Evolutionary conservation across 192 early-diverging fungal species (phyloP), one percentile per base, ranked within the genome.

Genomic region (Podila minutissima): DNA sequence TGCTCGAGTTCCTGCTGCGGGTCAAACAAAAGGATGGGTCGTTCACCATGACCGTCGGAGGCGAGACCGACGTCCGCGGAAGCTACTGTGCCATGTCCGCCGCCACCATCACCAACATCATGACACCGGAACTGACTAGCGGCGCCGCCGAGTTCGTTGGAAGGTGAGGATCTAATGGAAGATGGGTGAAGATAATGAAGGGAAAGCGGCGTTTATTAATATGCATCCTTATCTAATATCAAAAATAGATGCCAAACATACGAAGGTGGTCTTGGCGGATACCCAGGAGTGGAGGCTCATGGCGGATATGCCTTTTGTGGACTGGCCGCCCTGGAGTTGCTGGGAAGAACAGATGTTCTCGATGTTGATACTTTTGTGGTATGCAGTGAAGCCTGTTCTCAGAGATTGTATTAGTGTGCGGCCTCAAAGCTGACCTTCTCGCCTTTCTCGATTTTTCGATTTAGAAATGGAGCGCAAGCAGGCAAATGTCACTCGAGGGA

Each of bases 221-320:
- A 46, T 46, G 4, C 12, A 8, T 46, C 13, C 15, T 4, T 46
- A 13, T 17, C 13, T 15, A 46, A 46, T 15, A 46, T 8, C 41
- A 46, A 46, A 1, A 1, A 46, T 46, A 55, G 53, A 55, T 95
- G 95, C 75, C 97, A 99, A 78, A 94, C 94, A 5, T 97, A 91
- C 83, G 96, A 98, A 82, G 97, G 97, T n/a, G 98, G 98, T 5
- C 87, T 99, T 68, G 94, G 93, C 0, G 88, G 89, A 19, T 87
- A 83, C 38, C 97, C 96, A 4, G 91, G 92, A 2, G 88, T 92
- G 0, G 98, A 99, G 69, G 96, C 95, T 7, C 97, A 99, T 72
- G 95, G 96, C 50, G 98, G 98, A 5, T 99, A 99, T 83, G 94
- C 95, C 6, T 95, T 96, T 68, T 98, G 97, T 78, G 98, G 90